Base-by-base conservation (phyloP, 495 filamentous ascomycete species). In the Daldinia decipiens region DNA sequence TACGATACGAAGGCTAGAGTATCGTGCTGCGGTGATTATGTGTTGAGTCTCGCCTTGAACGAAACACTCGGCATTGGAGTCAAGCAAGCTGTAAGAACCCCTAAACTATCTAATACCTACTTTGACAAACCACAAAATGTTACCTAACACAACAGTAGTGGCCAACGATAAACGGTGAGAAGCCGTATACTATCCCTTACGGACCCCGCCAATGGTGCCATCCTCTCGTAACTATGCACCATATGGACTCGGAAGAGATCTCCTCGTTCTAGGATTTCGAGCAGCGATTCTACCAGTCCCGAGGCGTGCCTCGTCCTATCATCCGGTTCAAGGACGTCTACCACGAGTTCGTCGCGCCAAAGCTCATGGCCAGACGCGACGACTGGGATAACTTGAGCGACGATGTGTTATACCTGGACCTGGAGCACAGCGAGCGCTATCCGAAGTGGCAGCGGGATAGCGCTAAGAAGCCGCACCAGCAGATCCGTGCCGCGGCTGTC, bases 11-110 rank as follows among this genome's bases (percentile, higher is more conserved):
- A 78, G 52, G 87, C 87, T 0, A 80, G 83, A 59, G 65, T 69
- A 8, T 84, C 88, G 55, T 93, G 90, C 82, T 92, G 89, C 50
- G 91, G 91, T 3, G 91, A 93, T 74, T 85, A 87, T 62, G 81
- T 92, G 4, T 79, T 93, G 39, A 84, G 85, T 29, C 79, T 85
- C 57, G 87, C 87, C 1, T 74, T 93, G 50, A 79, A 82, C 29
- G 86, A 90, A 52, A 82, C 82, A 6, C 59, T 78, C 1, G 65
- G 55, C 0, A 34, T 79, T 12, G 56, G 15, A 0, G 79, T 83
- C 12, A 40, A 77, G 27, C 67, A 79, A 34, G 74, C 82, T 68
- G 81, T 82, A 53, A 73, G 78, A 72, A 38, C 54, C 47, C 53
- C 0, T 26, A 40, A 43, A 31, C 65, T 19, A 11, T 1, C 26